These are phyloP conservation scores for Yamadazyma diddensiae DNA, from an alignment of 1,139 yeast genomes.

Conservation along the genomic window DNA sequence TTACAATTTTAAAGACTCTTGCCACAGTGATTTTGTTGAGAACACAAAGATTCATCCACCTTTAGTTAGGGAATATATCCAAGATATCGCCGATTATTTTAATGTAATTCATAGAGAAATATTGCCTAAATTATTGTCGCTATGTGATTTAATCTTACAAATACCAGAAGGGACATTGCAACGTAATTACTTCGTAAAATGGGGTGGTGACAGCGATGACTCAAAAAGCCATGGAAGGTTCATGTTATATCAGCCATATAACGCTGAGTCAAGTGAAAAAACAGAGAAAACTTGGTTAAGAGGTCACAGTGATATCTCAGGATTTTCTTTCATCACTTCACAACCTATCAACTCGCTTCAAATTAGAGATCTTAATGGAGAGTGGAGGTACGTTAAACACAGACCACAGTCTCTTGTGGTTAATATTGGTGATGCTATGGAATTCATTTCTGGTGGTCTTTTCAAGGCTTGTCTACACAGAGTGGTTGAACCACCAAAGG, in stretches of 20 bases:
- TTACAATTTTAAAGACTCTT: slow-evolving; percentile 37
- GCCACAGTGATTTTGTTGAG: slow-evolving; percentile 24
- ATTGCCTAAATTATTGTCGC: slow-evolving; percentile 28
- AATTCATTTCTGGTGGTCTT: slow-evolving; percentile 47
- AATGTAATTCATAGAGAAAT: slow-evolving; percentile 31
- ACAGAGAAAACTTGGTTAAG: slow-evolving; percentile 43
- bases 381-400: slow-evolving; percentile 50
- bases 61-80: slow-evolving; percentile 28
- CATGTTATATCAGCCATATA: slow-evolving; percentile 38
- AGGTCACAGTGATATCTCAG: slow-evolving; percentile 51
- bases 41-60: slow-evolving; percentile 31
- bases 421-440: slow-evolving; percentile 49
- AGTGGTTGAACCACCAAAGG: slow-evolving; percentile 45
- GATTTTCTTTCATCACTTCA: slow-evolving; percentile 46
- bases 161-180: slow-evolving; percentile 41
- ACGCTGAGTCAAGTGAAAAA: slow-evolving; percentile 15
- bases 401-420: slow-evolving; percentile 45
- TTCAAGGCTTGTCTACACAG: slow-evolving; percentile 48
- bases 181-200: slow-evolving; percentile 27
- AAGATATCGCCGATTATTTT: slow-evolving; percentile 36
- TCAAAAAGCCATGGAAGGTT: slow-evolving; percentile 41
- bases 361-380: slow-evolving; percentile 43
- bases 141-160: slow-evolving; percentile 40
- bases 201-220: slow-evolving; percentile 24
- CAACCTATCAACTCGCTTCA: slow-evolving; percentile 51